Base-by-base conservation (phyloP, 2,329 filamentous ascomycete species). In the Curvularia sp. region DNA sequence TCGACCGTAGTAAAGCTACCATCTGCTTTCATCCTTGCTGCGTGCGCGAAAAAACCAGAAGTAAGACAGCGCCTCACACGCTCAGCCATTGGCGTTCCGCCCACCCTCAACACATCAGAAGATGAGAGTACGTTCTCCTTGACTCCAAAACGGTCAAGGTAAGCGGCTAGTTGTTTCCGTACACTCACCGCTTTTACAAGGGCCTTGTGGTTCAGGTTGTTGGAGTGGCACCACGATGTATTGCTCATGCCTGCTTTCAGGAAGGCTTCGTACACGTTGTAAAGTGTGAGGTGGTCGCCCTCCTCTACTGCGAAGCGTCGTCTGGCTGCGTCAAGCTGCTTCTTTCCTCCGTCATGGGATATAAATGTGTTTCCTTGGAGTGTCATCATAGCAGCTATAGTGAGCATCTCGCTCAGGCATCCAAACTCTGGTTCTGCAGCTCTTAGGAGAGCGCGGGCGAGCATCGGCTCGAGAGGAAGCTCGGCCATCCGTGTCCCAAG, bases 211-310 rank as follows among this genome's bases (percentile, higher is more conserved):
- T 97, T 97, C 51, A 98, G 81, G 60, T 89, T 86, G 67, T 98
- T 89, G 7, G 95, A 90, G 55, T 91, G 89, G 74, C 93, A 97
- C 84, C 96, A 99, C 63, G 88, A 88, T 1, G 89, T 80, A 61
- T 96, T 91, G 73, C 94, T 95, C 68, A 88, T 89, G 2, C 93
- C 93, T 60, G 88, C 90, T 1, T 89, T 91, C 49, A 94, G 82
- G 71, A 98, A 98, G 0, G 92, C 87, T 72, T 93, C 89, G 73
- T 95, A 98, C n/a, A 93, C 90, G 69, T 99, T 98, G 41, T 97
- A 84, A 10, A 97, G 85, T 0, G 93, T 97, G 24, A 98, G 79
- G 69, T 98, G 94, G 69, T 99, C 95, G 0, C 95, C 95, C 80
- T 98, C 93, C 61, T 96, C 92, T 6, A 89, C 93, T 0, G 94